A percentile compares a stretch with the other conserved stretches of the same genome.
Conservation (phyloP, 1,139 yeast genomes). For the Pichia sp. region DNA sequence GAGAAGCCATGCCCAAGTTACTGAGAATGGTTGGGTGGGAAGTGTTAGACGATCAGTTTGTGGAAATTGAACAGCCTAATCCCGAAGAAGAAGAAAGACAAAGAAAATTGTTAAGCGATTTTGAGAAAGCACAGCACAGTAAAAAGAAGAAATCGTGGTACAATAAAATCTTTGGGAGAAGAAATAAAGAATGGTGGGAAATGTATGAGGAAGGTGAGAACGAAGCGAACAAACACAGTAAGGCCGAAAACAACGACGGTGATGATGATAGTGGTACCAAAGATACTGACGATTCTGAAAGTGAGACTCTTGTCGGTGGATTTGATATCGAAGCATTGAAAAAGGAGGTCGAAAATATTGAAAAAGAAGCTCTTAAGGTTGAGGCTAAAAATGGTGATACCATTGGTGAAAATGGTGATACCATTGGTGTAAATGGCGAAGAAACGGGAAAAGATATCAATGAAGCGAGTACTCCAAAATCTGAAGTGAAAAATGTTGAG, state of each 20-base stretch:
- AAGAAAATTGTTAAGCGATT: constrained; percentile 73
- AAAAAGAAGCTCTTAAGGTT: constrained; percentile 26
- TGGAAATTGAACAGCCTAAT: constrained; percentile 95
- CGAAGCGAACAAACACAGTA: constrained; percentile 27
- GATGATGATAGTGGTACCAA: background rate
- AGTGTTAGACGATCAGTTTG: constrained; percentile 83
- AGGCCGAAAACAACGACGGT: background rate
- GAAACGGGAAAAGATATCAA: constrained; percentile 1
- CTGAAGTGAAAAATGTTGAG: no score
- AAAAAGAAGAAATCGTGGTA: constrained; percentile 51
- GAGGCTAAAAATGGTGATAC: constrained; percentile 21
- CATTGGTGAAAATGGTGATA: no score
- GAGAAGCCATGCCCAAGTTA: constrained; percentile 85
- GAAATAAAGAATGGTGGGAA: constrained; percentile 88
- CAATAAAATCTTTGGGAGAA: constrained; percentile 62
- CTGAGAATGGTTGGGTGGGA: constrained; percentile 71
- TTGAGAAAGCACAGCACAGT: constrained; percentile 74
- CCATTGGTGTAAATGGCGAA: no score
- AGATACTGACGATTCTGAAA: background rate
- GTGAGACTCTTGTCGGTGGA: constrained; percentile 17
- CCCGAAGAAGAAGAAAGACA: constrained; percentile 82
- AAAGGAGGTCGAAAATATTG: constrained; percentile 46
- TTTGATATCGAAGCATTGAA: constrained; percentile 47
- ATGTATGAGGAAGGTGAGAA: constrained; percentile 47
- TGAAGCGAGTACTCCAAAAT: background rate